Evolutionary conservation across 2,329 filamentous ascomycete species (phyloP), one percentile per base, ranked within the genome.

Genomic region (Colletotrichum lini): DNA sequence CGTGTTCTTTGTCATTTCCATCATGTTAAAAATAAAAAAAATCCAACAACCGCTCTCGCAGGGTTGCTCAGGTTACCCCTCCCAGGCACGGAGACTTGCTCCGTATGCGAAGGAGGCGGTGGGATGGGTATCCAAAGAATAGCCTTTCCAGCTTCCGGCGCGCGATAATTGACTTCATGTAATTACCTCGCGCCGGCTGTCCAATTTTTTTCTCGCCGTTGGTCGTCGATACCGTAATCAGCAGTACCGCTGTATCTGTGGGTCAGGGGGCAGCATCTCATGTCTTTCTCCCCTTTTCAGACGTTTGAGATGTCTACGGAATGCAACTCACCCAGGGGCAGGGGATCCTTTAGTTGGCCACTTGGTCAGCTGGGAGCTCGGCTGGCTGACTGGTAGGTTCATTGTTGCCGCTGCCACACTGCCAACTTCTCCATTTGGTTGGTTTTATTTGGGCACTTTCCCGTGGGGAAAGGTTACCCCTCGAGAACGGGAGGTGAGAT

Each of bases 381-480:
- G 16, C 49, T 63, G 38, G 35, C 35, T 38, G 35, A 38, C 49
- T 44, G 60, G 12, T 38, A 38, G 35, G 9, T 38, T 38, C 23
- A 49, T 53, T 53, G 23, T 49, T 44, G 23, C 18, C 38, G 21
- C 35, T 53, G 38, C 38, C 21, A 53, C 60, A 38, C 35, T 63
- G 64, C 56, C 49, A 21, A 30, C 35, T 42, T 53, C 58, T 47
- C 23, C 16, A 40, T 54, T 23, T 53, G 35, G 35, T 45, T 40
- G 21, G 30, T 49, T 56, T 15, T 4, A 26, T 30, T 38, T 38
- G 35, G 49, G 21, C 18, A 18, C 47, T 47, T 50, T 52, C 15
- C 63, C 65, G 69, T 71, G 69, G 69, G 65, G 69, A 71, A 71
- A 38, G 52, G 59, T 53, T 54, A 54, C 58, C 58, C 18, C 38